Base-by-base conservation (phyloP, 2,329 filamentous ascomycete genomes). In the Trichoderma oligosporum region DNA sequence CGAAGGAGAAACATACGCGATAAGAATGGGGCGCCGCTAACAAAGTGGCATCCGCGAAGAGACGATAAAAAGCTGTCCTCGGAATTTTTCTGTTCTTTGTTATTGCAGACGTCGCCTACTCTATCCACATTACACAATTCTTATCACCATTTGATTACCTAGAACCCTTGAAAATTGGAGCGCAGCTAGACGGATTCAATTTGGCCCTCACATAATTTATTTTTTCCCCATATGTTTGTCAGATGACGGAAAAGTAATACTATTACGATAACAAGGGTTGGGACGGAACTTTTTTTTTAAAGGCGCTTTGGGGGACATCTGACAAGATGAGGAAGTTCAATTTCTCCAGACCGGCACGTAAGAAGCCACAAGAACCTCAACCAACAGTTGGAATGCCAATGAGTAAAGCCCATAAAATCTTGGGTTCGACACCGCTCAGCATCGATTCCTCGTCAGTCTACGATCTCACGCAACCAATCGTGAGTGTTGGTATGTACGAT, bases 321-420 rank as follows among this genome's bases (percentile, higher is more conserved):
- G 35, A 48, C 58, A 63, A 52, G 22, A 76, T 77, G 75, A 71
- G 70, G 46, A 78, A 76, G 58, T 81, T 82, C 62, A 74, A 69
- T 36, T 81, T 81, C 51, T 73, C 77, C 27, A 66, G 80, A 14
- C 73, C 78, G 52, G 74, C 78, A 52, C 76, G 78, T 60, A 76
- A 71, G 58, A 81, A 78, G 65, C 70, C 70, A 33, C 48, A 65
- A 35, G 60, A 70, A 8, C 62, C 67, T 63, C 33, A 64, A 20
- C 24, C 65, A 64, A 27, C 65, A 64, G 14, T 68, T 7, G 65
- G 70, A n/a, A 69, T 70, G 33, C 72, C 74, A 2, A 70, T 78
- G 62, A 78, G 76, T 58, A 82, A 82, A 64, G 79, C 76, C 1
- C 78, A 81, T 62, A 78, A 75, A 62, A 73, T 82, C 14, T 66